phyloP scores from a whole-genome alignment of 169 alveolate species.

The Plasmodium ovale region DNA sequence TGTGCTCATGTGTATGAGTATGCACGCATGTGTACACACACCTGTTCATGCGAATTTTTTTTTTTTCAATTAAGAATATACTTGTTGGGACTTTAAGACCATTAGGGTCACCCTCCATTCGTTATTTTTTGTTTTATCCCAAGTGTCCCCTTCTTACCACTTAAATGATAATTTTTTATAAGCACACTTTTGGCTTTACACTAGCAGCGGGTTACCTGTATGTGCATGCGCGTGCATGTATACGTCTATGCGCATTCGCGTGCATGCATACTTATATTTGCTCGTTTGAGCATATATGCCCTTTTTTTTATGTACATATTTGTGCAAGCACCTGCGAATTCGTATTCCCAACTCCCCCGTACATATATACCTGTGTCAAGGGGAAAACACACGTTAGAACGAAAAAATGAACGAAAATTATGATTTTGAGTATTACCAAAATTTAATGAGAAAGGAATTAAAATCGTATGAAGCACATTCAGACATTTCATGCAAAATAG shows the following conservation, averaged over 20 bases:
- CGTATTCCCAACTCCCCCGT: not conserved
- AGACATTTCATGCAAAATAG: conserved; percentile 67
- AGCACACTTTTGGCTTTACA: no score
- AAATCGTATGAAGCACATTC: conserved; percentile 66
- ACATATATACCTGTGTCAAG: not conserved
- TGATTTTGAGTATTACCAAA: conserved; percentile 34
- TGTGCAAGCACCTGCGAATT: no score
- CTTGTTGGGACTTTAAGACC: no score
- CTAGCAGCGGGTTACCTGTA: no score
- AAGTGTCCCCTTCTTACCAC: no score
- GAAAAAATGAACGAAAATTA: conserved; percentile 42
- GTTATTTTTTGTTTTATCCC: no score
- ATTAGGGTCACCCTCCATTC: no score
- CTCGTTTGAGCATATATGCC: no score
- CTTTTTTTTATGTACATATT: no score
- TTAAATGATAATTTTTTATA: no score
- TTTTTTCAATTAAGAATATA: no score
- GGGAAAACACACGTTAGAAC: not conserved
- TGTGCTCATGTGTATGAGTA: no score
- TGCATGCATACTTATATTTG: not conserved
- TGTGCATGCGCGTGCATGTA: not conserved
- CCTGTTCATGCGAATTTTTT: not conserved
- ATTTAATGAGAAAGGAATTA: conserved; percentile 19
- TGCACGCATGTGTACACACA: not conserved
- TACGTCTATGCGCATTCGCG: not conserved